Conservation (phyloP, 192 early-diverging fungal species). For the Coemansia furcata region DNA sequence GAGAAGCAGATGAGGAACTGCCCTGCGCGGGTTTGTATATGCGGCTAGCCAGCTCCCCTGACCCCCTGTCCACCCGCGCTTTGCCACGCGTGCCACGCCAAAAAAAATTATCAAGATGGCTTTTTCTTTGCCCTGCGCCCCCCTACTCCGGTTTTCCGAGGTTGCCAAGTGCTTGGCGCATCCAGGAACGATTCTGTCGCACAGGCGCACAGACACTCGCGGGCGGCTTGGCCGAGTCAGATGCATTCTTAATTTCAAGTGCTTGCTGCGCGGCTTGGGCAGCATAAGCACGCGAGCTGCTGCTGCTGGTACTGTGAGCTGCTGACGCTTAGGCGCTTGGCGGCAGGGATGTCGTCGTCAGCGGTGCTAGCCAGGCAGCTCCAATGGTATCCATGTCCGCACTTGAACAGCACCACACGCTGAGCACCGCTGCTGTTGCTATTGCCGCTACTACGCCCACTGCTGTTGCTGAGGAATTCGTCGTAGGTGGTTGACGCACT, state of each 20-base stretch:
- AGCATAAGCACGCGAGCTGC: slow-evolving; percentile 22
- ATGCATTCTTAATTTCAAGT: background rate
- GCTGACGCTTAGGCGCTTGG: background rate
- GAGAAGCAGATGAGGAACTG: slow-evolving; percentile 1
- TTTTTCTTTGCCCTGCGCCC: background rate
- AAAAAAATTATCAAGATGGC: background rate
- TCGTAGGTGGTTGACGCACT: slow-evolving; percentile 23
- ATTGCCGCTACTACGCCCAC: background rate
- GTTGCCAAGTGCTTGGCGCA: slow-evolving; percentile 5
- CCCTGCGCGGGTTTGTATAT: slow-evolving; percentile 13
- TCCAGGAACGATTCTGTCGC: background rate
- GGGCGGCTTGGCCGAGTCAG: background rate
- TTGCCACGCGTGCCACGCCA: slow-evolving; percentile 17
- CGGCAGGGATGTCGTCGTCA: background rate
- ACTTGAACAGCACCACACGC: slow-evolving; percentile 43
- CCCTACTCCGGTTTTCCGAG: background rate
- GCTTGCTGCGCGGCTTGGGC: slow-evolving; percentile 10
- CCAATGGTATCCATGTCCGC: slow-evolving; percentile 42
- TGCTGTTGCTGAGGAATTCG: slow-evolving; percentile 9
- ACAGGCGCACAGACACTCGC: background rate
- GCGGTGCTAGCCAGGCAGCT: slow-evolving; percentile 17
- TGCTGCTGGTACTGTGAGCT: background rate
- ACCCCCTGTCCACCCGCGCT: slow-evolving; percentile 15
- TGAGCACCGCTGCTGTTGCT: slow-evolving; percentile 2
- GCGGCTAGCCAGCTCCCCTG: background rate